Conservation (phyloP, 2,329 filamentous ascomycete genomes). For the Exophiala sp. region DNA sequence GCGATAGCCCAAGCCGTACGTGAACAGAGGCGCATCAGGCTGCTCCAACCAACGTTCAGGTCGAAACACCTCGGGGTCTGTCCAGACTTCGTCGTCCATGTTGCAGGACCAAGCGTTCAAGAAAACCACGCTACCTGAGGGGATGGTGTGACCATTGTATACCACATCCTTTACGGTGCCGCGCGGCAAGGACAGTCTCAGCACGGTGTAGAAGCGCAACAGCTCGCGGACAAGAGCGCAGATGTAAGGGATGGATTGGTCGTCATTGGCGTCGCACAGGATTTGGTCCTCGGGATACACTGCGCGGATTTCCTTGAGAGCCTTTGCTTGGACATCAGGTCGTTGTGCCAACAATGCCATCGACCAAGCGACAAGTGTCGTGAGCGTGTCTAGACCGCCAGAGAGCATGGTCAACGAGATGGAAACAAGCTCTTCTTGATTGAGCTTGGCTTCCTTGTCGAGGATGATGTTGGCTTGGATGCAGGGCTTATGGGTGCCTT, state of each 20-base stretch:
- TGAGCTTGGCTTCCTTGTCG: constrained; percentile 61
- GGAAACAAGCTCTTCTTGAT: constrained; percentile 60
- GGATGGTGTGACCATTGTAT: constrained; percentile 57
- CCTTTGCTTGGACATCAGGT: constrained; percentile 61
- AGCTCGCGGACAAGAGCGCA: constrained; percentile 62
- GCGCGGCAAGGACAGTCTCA: constrained; percentile 60
- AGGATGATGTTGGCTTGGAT: constrained; percentile 66
- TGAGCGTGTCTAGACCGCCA: constrained; percentile 64
- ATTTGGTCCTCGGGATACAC: constrained; percentile 48
- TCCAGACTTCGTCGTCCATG: constrained; percentile 60
- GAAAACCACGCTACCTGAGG: constrained; percentile 62
- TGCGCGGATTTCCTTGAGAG: constrained; percentile 54
- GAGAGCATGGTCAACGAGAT: constrained; percentile 68
- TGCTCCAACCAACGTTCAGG: constrained; percentile 63
- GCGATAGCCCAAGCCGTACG: constrained; percentile 63
- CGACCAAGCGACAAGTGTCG: constrained; percentile 63
- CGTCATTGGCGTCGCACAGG: constrained; percentile 59
- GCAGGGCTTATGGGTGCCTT: constrained; percentile 60
- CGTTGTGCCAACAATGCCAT: constrained; percentile 58
- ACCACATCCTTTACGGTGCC: constrained; percentile 58
- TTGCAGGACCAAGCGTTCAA: constrained; percentile 68
- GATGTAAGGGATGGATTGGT: constrained; percentile 62
- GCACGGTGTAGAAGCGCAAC: constrained; percentile 61
- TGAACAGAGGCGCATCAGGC: constrained; percentile 62
- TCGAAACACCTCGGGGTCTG: constrained; percentile 56